Evolutionary conservation across 768 basidiomycete genomes (phyloP).

Genomic region (Termitomyces sp.): DNA sequence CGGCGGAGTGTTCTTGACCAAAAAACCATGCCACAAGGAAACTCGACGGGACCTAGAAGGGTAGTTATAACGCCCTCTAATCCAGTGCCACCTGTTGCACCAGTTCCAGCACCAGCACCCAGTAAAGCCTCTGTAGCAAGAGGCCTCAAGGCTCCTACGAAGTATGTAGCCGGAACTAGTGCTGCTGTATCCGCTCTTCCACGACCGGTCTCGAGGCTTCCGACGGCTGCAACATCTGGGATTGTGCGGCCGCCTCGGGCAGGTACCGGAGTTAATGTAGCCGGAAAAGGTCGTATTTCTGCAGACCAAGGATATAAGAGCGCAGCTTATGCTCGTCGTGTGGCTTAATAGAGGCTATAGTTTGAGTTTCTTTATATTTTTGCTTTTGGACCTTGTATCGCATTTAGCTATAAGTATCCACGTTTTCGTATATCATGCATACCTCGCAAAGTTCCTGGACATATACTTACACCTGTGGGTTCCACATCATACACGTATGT

Average conservation of each 20-base stretch:
- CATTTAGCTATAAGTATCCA: constrained; percentile 1
- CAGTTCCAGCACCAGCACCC: constrained; percentile 1
- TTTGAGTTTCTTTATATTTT: neutral
- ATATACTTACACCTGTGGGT: constrained; percentile 3
- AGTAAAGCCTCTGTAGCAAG: constrained; percentile 6
- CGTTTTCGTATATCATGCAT: constrained; percentile 8
- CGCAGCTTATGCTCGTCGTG: constrained; percentile 8
- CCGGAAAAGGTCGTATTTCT: neutral
- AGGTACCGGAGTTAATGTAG: neutral
- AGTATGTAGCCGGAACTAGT: constrained; percentile 5
- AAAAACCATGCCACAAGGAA: constrained; percentile 1
- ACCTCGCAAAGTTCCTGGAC: neutral
- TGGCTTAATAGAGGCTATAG: constrained; percentile 1
- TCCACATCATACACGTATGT: neutral
- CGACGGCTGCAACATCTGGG: constrained; percentile 8
- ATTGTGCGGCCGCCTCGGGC: constrained; percentile 7
- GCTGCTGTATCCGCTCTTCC: constrained; percentile 12
- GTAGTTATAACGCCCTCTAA: constrained; percentile 7
- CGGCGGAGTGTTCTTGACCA: neutral
- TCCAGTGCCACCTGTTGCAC: neutral
- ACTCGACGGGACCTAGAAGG: constrained; percentile 11
- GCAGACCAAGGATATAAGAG: neutral
- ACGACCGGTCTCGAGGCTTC: constrained; percentile 12
- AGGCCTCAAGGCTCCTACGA: constrained; percentile 11
- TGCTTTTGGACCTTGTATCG: constrained; percentile 1